Conservation (phyloP, 345 rosid species). For the Angophora floribunda region DNA sequence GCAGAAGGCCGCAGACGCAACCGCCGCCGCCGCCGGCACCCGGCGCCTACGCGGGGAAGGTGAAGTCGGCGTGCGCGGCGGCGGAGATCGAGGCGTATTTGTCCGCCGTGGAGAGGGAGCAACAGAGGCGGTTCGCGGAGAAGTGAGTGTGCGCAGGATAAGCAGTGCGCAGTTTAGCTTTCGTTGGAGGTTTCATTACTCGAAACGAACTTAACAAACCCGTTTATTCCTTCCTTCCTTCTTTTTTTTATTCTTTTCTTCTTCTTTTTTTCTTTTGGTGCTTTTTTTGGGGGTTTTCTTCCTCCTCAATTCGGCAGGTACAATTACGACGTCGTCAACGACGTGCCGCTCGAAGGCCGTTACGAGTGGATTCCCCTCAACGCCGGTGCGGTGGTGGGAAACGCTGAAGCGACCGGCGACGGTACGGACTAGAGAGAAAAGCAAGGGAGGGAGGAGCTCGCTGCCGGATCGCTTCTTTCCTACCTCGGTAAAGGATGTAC, state of each 20-base stretch:
- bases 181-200: neutral
- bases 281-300: neutral
- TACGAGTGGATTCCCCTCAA: conserved; percentile 56
- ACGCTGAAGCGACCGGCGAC: neutral
- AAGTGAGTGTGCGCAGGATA: conserved; percentile 57
- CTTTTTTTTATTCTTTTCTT: neutral
- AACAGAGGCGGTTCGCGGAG: conserved; percentile 33
- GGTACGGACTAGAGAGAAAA: neutral
- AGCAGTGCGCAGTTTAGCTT: conserved; percentile 10
- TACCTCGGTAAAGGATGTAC: neutral
- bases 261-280: too few relatives aligned
- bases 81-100: conserved; percentile 37
- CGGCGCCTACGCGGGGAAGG: neutral
- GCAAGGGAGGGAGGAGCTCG: neutral
- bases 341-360: conserved; percentile 57
- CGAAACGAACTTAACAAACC: neutral
- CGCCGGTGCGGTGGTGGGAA: neutral
- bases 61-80: conserved; percentile 12
- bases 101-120: conserved; percentile 18
- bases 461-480: neutral
- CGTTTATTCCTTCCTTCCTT: neutral
- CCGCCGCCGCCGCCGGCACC: neutral
- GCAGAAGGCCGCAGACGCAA: neutral
- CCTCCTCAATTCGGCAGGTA: conserved; percentile 35
- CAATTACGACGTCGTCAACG: conserved; percentile 63